Base-by-base conservation (phyloP, 2,329 filamentous ascomycete species). In the Alternaria longipes region DNA sequence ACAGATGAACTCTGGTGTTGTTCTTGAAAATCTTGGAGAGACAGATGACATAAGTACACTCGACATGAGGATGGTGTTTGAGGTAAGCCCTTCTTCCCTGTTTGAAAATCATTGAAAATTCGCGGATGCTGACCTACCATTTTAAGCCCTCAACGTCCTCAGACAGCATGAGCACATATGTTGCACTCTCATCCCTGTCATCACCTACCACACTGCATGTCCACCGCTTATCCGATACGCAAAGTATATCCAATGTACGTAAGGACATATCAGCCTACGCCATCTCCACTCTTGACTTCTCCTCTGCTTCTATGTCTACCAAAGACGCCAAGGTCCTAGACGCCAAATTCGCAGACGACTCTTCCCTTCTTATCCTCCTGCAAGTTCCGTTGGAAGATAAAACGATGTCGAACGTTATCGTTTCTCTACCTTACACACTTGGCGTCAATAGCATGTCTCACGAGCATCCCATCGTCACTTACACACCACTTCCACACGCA, bases 1-100 rank as follows among this genome's bases (percentile, higher is more conserved):
- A 88, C 93, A 74, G 88, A 92, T 63, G 86, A 90, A 77, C 86
- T 89, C 7, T 86, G 93, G 78, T 84, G 63, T 85, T 72, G 65
- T 81, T 80, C 68, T 86, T 68, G 72, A 86, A 74, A 60, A 78
- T 6, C 59, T 45, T 8, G 74, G 79, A 9, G 74, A 78, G 34
- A 32, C 28, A 5, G 56, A 56, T 4, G 55, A 47, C 2, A 74
- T 77, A 38, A 68, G 71, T 26, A 57, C 60, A 4, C 77, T 86
- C 54, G 89, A 91, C 72, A 80, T 90, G 64, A 82, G 81, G 20
- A 87, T 92, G 84, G 83, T 81, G 24, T 81, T 78, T 46, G 81
- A 84, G 72, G 83, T 83, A 77, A 61, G 74, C 67, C n/a, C 41
- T 20, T 26, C 12, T 22, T 41, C 12, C 38, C 9, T 22, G 5